Evolutionary conservation across 345 rosid genomes (phyloP).

Genomic region (Rhizophora mangle): DNA sequence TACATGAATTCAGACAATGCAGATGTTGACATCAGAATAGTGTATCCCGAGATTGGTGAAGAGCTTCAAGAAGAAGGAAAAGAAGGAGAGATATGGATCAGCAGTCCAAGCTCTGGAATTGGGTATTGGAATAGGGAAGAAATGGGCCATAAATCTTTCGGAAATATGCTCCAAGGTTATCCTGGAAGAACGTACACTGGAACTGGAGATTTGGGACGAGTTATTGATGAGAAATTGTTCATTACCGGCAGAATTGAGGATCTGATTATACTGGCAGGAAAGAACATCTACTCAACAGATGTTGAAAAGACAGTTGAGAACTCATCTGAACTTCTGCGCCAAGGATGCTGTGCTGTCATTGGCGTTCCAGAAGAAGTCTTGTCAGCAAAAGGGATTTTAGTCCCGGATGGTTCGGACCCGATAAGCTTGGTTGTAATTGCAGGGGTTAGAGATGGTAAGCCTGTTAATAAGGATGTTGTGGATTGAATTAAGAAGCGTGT

Average conservation of each 20-base stretch:
- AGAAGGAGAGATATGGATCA: constrained; percentile 73
- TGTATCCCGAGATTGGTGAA: constrained; percentile 39
- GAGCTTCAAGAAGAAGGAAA: constrained; percentile 44
- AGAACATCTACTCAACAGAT: constrained; percentile 67
- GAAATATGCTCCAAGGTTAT: constrained; percentile 37
- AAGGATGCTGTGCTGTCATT: constrained; percentile 70
- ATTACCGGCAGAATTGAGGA: constrained; percentile 77
- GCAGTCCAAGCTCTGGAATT: constrained; percentile 62
- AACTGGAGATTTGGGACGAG: constrained; percentile 64
- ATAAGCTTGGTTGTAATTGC: constrained; percentile 70
- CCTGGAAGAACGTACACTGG: constrained; percentile 49
- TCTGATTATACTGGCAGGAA: constrained; percentile 65
- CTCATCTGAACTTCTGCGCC: constrained; percentile 51
- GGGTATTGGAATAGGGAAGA: constrained; percentile 72
- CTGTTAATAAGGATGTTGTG: constrained; percentile 36
- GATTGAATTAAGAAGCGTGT: constrained; percentile 43
- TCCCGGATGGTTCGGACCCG: constrained; percentile 54
- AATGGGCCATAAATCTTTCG: constrained; percentile 45
- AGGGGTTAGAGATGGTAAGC: constrained; percentile 54
- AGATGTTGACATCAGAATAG: constrained; percentile 55
- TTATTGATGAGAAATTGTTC: constrained; percentile 51
- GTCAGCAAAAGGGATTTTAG: constrained; percentile 50
- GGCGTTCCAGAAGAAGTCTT: constrained; percentile 65
- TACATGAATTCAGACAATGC: constrained; percentile 35
- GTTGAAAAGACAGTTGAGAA: constrained; percentile 68